Base-by-base conservation (phyloP, 2,329 filamentous ascomycete genomes). In the Diaporthe sp. region DNA sequence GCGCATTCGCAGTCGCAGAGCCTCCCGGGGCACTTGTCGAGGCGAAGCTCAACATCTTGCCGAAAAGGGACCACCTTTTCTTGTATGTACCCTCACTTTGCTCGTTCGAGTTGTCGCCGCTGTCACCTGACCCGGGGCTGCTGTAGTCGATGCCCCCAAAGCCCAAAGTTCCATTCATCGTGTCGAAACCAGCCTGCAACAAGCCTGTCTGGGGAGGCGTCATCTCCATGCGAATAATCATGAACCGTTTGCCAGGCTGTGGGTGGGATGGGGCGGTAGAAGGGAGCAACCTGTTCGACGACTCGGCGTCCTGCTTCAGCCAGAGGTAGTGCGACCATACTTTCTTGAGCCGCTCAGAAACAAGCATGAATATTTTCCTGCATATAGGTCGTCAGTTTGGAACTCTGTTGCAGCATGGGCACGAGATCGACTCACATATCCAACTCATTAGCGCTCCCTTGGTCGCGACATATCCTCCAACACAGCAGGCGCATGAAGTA, bases 401-500 rank as follows among this genome's bases (percentile, higher is more conserved):
- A 13, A 22, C n/a, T 56, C 27, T 12, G 55, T 15, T 9, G 55
- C 17, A 15, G 35, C 13, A 9, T 2, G 22, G 15, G 27, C 58
- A 35, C 37, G 27, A 27, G 47, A n/a, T 71, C 13, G 65, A 88
- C 93, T 87, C 86, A 94, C 92, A 88, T 83, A 80, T 97, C 94
- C 53, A 90, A 82, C 37, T 91, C 88, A 58, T 90, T 90, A 30
- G 90, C 86, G 61, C 88, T 90, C 22, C 92, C 94, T 70, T 92
- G 90, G 79, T 93, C 94, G 76, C 96, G 89, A 77, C 94, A 96
- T 63, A 98, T 86, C 75, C 95, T 91, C 96, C 96, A 98, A 83
- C 95, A 97, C 30, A 98, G 84, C 66, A 98, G 85, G 61, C 96
- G 94, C 90, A 97, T 97, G 81, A 93, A 98, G 82, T 98, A 98